phyloP scores from a whole-genome alignment of 164 flowering plant genomes.

The Stephania japonica region DNA sequence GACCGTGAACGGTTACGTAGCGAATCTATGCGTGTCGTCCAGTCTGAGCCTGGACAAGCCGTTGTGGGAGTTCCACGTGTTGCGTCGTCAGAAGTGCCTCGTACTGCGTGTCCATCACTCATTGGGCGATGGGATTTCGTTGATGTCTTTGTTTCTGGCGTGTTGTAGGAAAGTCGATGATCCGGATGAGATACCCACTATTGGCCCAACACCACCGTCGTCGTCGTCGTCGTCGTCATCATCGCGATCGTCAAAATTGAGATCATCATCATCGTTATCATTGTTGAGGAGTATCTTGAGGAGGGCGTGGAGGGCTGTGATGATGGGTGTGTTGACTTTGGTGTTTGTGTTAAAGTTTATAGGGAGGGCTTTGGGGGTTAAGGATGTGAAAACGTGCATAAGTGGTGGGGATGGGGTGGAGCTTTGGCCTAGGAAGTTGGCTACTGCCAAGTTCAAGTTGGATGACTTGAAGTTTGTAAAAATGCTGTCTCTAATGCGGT shows the following conservation, averaged over 20 bases:
- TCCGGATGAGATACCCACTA: conserved; percentile 23
- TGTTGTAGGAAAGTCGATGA: conserved; percentile 32
- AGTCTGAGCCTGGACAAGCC: conserved; percentile 49
- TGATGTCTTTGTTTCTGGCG: conserved; percentile 52
- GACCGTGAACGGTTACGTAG: conserved; percentile 38
- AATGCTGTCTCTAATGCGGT: conserved; percentile 43
- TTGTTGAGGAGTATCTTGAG: not conserved
- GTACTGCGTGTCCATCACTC: conserved; percentile 61
- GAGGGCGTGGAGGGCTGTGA: conserved; percentile 23
- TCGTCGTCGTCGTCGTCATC: not conserved
- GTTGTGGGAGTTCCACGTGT: conserved; percentile 59
- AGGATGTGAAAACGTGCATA: conserved; percentile 36
- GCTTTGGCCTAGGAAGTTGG: conserved; percentile 71
- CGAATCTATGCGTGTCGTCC: conserved; percentile 42
- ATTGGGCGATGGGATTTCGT: conserved; percentile 64
- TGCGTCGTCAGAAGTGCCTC: conserved; percentile 30
- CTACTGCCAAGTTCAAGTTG: conserved; percentile 44
- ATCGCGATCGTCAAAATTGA: not conserved
- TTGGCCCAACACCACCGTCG: conserved; percentile 7
- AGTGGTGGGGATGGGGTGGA: conserved; percentile 68
- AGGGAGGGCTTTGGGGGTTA: conserved; percentile 31
- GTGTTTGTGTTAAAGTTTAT: conserved; percentile 31
- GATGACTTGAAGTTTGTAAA: conserved; percentile 65
- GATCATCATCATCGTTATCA: not conserved
- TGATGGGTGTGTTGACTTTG: conserved; percentile 27